Base-by-base conservation (phyloP, 345 rosid species). In the Viola odorata region DNA sequence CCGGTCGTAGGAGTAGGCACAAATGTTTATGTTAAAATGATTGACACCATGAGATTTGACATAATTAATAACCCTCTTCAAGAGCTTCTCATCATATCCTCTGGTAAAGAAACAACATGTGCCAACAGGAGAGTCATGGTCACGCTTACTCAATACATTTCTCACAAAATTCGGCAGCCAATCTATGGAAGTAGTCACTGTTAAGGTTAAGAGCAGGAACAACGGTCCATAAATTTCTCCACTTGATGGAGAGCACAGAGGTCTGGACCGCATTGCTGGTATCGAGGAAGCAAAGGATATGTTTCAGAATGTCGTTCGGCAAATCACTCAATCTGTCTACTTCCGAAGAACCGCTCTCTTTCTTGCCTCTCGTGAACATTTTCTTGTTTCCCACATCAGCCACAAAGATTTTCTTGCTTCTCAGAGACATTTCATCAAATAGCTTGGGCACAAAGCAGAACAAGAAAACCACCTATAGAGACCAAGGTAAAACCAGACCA, bases 201-300 rank as follows among this genome's bases (percentile, higher is more conserved):
- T 58, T 9, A 4, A 58, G 37, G 14, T 23, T 23, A 45, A 58
- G 62, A 7, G 37, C 8, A 16, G 6, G 64, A 14, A 61, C 9
- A 5, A 8, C 8, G 4, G 7, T 50, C 64, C 64, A 61, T 1
- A 48, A n/a, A 5, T 37, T 12, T 16, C 32, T 49, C 64, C 64
- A 61, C 15, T 9, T 4, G n/a, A 37, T 48, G 11, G 64, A 38
- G 4, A 61, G 42, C 3, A 61, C 5, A 10, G 42, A 37, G 14
- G 36, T 15, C 23, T 8, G 55, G 37, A 38, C 54, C 11, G 45
- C 55, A n/a, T 8, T 1, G 16, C 39, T 61, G 41, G 64, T 50
- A 2, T 61, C 55, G n/a, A 61, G 64, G 55, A 49, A 61, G 12
- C 55, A 61, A 8, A 61, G 37, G 23, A 61, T 50, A 8, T 61